Percentiles rank a stretch among this genome's conserved stretches.
phyloP scores from a whole-genome alignment of 2,329 filamentous ascomycete species.

The Claviceps capensis region DNA sequence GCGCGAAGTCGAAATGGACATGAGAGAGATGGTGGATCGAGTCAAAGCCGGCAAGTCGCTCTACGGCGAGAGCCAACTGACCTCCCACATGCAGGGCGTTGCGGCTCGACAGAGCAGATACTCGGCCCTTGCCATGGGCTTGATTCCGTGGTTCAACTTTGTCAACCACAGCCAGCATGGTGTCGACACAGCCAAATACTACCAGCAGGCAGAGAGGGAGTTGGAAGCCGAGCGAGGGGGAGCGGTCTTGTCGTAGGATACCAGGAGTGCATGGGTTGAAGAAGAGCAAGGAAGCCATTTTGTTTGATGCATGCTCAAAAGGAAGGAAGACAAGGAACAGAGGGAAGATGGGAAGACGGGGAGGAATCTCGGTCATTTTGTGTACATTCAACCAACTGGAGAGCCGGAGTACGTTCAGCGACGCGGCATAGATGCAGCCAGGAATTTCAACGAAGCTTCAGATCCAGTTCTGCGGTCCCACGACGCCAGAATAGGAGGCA shows the following conservation, averaged over 20 bases:
- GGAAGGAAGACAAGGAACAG: not conserved
- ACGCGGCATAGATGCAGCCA: conserved; percentile 1
- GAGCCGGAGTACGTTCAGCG: conserved; percentile 9
- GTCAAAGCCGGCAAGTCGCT: conserved; percentile 85
- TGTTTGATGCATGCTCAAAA: not conserved
- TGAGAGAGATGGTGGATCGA: conserved; percentile 94
- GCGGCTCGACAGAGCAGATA: conserved; percentile 88
- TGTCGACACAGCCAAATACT: conserved; percentile 97
- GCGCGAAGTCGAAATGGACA: conserved; percentile 88
- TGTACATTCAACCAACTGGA: conserved; percentile 4
- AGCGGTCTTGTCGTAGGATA: not conserved
- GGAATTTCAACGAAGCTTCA: not conserved
- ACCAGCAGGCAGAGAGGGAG: conserved; percentile 86
- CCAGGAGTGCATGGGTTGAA: conserved; percentile 1
- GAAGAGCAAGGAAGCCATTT: not conserved
- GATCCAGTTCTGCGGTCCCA: not conserved
- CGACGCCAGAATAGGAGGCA: too few species aligned
- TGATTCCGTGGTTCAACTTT: conserved; percentile 95
- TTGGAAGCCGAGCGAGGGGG: conserved; percentile 56
- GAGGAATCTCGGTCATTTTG: not conserved
- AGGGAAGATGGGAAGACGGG: not conserved
- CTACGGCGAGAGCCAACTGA: conserved; percentile 68
- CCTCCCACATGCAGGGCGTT: conserved; percentile 85
- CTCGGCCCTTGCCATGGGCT: conserved; percentile 67
- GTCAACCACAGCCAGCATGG: conserved; percentile 94